A percentile compares a stretch with the other conserved stretches of the same genome.
phyloP scores from a whole-genome alignment of 1,139 yeast species.

The Yamadazyma atlantica region DNA sequence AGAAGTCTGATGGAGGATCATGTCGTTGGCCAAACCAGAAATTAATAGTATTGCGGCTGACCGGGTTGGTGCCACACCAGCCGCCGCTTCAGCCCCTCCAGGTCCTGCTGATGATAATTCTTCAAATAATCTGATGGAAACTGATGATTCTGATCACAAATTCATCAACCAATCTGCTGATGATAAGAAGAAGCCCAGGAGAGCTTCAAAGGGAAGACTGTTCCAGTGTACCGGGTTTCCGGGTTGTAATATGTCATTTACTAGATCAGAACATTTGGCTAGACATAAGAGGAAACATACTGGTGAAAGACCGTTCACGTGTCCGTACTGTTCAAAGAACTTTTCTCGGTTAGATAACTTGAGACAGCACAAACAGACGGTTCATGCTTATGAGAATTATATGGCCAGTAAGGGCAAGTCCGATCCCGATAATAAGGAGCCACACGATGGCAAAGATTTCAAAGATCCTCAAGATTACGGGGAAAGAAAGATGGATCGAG shows the following conservation, averaged over 20 bases:
- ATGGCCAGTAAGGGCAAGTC: conserved; percentile 20
- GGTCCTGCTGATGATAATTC: too few species aligned
- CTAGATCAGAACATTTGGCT: conserved; percentile 87
- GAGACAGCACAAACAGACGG: conserved; percentile 91
- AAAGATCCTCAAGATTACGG: background rate
- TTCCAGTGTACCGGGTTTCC: conserved; percentile 88
- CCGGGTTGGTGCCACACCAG: background rate
- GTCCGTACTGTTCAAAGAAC: conserved; percentile 76
- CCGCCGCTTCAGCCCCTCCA: too few species aligned
- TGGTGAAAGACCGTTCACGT: conserved; percentile 91
- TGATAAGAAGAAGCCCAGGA: conserved; percentile 10
- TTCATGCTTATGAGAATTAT: conserved; percentile 75
- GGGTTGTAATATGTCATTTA: conserved; percentile 85
- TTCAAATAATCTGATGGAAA: too few species aligned
- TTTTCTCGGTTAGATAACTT: conserved; percentile 85
- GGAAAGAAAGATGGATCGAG: background rate
- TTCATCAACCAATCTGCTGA: conserved; percentile 1
- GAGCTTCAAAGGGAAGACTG: conserved; percentile 57
- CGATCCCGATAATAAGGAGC: conserved; percentile 4
- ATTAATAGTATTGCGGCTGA: background rate
- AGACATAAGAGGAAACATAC: conserved; percentile 92
- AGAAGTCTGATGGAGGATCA: background rate
- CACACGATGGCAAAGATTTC: background rate
- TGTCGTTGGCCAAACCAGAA: conserved; percentile 5
- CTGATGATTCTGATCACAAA: background rate